These are phyloP conservation scores for Rhizodiscina lignyota DNA, from an alignment of 495 filamentous ascomycete species.

Conservation along the genomic window DNA sequence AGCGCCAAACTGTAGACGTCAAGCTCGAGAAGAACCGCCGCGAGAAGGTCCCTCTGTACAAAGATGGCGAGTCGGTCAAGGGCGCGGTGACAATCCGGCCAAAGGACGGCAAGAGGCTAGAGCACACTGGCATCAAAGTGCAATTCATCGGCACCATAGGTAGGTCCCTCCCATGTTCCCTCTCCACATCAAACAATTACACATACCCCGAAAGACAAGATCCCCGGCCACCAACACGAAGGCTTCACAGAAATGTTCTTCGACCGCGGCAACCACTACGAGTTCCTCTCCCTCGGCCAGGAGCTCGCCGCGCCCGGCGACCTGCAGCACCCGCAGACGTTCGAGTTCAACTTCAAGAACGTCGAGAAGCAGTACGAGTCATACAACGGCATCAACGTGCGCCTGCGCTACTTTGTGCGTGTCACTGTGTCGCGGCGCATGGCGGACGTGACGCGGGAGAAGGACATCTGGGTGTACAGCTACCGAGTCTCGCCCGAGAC, in stretches of 20 bases:
- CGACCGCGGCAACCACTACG: conserved; percentile 96
- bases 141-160: conserved; percentile 99
- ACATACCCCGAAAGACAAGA: too few relatives aligned
- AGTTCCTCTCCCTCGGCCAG: conserved; percentile 91
- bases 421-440: conserved; percentile 93
- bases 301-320: conserved; percentile 93
- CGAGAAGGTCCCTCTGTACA: conserved; percentile 92
- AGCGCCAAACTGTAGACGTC: conserved; percentile 87
- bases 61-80: conserved; percentile 97
- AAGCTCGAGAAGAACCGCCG: conserved; percentile 94
- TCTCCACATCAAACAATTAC: too few relatives aligned
- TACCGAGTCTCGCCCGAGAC: conserved; percentile 97
- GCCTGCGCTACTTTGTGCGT: conserved; percentile 93
- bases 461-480: conserved; percentile 99
- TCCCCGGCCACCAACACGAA: too few relatives aligned
- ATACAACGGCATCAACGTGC: conserved; percentile 99
- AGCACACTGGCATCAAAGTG: conserved; percentile 98
- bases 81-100: conserved; percentile 86
- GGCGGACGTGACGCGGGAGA: conserved; percentile 95
- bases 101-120: conserved; percentile 94
- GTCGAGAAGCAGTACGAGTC: conserved; percentile 99
- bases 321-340: conserved; percentile 94
- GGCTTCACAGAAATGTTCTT: conserved; percentile 99
- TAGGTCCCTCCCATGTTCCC: conserved; percentile 20
- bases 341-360: conserved; percentile 99